Evolutionary conservation across 257 asterid species (phyloP).

Genomic region (Ehretia macrophylla): DNA sequence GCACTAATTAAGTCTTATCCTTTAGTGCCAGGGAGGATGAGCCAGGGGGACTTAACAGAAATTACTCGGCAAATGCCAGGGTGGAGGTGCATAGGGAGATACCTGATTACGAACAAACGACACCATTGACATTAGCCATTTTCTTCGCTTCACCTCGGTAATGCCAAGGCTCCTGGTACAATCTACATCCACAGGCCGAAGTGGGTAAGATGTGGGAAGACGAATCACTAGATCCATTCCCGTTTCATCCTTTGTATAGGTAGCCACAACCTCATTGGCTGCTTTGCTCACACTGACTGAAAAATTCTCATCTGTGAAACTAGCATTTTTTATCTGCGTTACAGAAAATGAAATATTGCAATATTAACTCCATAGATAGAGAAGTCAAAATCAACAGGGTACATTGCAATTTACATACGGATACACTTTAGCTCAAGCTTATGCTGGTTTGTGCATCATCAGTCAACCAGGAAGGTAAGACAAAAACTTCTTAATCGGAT

Average conservation of each 20-base stretch:
- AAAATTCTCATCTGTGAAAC: constrained; percentile 80
- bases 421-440: background rate
- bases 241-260: constrained; percentile 94
- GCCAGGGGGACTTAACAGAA: too few species aligned
- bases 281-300: constrained; percentile 87
- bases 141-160: constrained; percentile 81
- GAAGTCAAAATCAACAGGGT: background rate
- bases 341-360: constrained; percentile 4
- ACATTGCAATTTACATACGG: background rate
- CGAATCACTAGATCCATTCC: constrained; percentile 95
- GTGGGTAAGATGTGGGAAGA: constrained; percentile 94
- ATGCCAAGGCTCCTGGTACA: constrained; percentile 96
- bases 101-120: constrained; percentile 95
- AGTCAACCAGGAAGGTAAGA: too few species aligned
- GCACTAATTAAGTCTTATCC: too few species aligned
- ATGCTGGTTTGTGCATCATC: constrained; percentile 2
- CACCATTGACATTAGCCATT: constrained; percentile 95
- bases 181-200: constrained; percentile 84
- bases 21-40: too few species aligned
- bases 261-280: constrained; percentile 95
- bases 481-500: too few species aligned
- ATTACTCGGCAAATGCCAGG: too few species aligned
- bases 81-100: constrained; percentile 9
- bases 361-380: background rate
- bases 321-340: constrained; percentile 80